phyloP scores from a whole-genome alignment of 176 grass and related monocot genomes.

The Phyllostachys edulis region DNA sequence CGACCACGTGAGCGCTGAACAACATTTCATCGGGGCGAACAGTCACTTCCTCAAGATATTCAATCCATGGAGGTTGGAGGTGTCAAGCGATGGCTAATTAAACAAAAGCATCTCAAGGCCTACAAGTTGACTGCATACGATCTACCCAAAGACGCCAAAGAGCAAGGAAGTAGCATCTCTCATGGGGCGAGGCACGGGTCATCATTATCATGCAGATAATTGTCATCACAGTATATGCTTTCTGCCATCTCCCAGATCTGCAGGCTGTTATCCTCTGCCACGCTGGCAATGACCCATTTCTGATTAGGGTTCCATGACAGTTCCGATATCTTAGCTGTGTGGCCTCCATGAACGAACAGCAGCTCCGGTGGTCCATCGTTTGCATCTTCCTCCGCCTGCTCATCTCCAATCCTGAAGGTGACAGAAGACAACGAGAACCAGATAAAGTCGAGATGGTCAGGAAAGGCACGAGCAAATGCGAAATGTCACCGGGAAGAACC shows the following conservation, averaged over 20 bases:
- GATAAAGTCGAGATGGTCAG: background rate
- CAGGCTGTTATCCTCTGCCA: conserved; percentile 74
- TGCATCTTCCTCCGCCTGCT: conserved; percentile 82
- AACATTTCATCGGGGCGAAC: background rate
- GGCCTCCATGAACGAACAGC: conserved; percentile 78
- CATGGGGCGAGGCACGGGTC: background rate
- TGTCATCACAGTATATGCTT: conserved; percentile 80
- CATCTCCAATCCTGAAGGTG: conserved; percentile 74
- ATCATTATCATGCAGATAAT: conserved; percentile 12
- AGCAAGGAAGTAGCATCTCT: background rate
- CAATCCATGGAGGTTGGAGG: background rate
- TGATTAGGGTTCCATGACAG: conserved; percentile 76
- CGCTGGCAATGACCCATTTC: conserved; percentile 80
- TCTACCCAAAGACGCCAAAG: background rate
- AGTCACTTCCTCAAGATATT: background rate
- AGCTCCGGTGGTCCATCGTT: conserved; percentile 86
- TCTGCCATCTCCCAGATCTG: conserved; percentile 95
- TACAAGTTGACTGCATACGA: background rate
- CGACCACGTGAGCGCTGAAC: background rate
- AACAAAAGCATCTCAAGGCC: background rate
- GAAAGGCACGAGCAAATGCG: background rate
- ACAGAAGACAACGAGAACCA: background rate
- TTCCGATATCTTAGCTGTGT: conserved; percentile 85
- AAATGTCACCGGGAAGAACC: background rate
- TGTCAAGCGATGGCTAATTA: background rate